These are phyloP conservation scores for Cladosporium sphaerospermum DNA, from an alignment of 2,329 filamentous ascomycete species.

Conservation along the genomic window DNA sequence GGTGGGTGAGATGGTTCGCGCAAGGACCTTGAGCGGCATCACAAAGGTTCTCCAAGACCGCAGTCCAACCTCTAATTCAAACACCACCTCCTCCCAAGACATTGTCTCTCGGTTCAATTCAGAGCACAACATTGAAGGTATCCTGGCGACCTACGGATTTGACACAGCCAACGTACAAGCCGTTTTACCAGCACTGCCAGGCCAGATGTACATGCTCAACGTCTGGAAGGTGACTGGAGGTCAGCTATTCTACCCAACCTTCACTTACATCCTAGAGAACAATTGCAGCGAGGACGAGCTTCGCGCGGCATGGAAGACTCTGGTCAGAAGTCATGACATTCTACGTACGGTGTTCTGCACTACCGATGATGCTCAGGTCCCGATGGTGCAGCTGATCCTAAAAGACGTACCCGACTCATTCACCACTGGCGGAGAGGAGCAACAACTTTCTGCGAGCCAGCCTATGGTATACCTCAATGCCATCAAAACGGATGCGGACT, in stretches of 20 bases:
- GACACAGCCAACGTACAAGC: conserved; percentile 44
- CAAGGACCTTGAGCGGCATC: conserved; percentile 61
- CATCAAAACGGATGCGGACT: conserved; percentile 14
- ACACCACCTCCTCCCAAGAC: conserved; percentile 31
- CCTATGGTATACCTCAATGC: conserved; percentile 22
- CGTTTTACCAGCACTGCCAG: conserved; percentile 64
- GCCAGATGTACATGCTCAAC: conserved; percentile 75
- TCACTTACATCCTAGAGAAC: conserved; percentile 52
- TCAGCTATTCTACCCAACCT: conserved; percentile 65
- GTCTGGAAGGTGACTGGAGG: conserved; percentile 66
- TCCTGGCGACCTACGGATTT: conserved; percentile 31
- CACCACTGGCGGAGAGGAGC: conserved; percentile 24
- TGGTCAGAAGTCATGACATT: conserved; percentile 54
- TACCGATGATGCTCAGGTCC: conserved; percentile 41
- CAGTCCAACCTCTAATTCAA: background rate
- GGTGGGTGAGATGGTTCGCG: conserved; percentile 65
- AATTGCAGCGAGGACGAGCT: conserved; percentile 38
- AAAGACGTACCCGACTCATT: conserved; percentile 31
- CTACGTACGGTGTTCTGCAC: conserved; percentile 63
- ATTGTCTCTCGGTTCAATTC: conserved; percentile 15
- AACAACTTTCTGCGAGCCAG: conserved; percentile 9
- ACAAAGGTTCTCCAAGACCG: conserved; percentile 28
- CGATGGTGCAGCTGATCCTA: conserved; percentile 60
- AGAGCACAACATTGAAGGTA: conserved; percentile 6
- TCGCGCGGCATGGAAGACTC: conserved; percentile 53